Evolutionary conservation across 352 stramenopile genomes (phyloP).

Genomic region (Sclerospora graminicola): DNA sequence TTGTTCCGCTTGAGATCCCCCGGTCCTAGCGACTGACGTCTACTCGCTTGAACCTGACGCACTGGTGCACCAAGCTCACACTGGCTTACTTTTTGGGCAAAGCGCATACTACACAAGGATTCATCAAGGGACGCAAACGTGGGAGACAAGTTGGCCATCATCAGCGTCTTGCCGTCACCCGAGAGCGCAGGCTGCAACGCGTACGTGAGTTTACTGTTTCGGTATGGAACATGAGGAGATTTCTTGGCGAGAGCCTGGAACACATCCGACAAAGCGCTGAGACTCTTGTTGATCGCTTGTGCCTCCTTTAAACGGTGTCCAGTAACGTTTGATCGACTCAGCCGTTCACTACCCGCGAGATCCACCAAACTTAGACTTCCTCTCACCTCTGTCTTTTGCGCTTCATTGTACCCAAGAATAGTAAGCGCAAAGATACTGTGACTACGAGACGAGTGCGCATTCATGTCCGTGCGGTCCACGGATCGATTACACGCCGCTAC

Average conservation of each 20-base stretch:
- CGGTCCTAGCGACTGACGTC: constrained; percentile 21
- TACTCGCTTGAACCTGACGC: constrained; percentile 60
- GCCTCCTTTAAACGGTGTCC: constrained; percentile 93
- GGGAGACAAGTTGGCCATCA: constrained; percentile 99
- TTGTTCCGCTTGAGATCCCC: constrained; percentile 14
- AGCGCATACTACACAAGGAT: constrained; percentile 97
- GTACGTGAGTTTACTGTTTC: constrained; percentile 99
- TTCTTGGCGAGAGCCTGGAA: constrained; percentile 96
- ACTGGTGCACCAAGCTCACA: constrained; percentile 95
- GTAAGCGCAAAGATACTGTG: constrained; percentile 98
- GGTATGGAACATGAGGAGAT: constrained; percentile 93
- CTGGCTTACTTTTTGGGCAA: constrained; percentile 95
- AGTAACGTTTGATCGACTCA: constrained; percentile 89
- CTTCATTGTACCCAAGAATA: constrained; percentile 77
- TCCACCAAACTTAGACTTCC: constrained; percentile 91
- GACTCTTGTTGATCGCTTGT: constrained; percentile 98
- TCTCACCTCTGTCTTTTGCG: constrained; percentile 85
- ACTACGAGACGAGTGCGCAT: constrained; percentile 94
- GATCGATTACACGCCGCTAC: constrained; percentile 90
- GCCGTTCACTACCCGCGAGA: constrained; percentile 93
- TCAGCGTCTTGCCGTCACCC: constrained; percentile 98
- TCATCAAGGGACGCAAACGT: constrained; percentile 92
- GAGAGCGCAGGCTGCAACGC: constrained; percentile 97
- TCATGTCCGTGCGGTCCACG: constrained; percentile 97
- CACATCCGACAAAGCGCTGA: constrained; percentile 97